A percentile compares a stretch with the other conserved stretches of the same genome.
Conservation (phyloP, 2,329 filamentous ascomycete species). For the Coniochaeta prunicola region DNA sequence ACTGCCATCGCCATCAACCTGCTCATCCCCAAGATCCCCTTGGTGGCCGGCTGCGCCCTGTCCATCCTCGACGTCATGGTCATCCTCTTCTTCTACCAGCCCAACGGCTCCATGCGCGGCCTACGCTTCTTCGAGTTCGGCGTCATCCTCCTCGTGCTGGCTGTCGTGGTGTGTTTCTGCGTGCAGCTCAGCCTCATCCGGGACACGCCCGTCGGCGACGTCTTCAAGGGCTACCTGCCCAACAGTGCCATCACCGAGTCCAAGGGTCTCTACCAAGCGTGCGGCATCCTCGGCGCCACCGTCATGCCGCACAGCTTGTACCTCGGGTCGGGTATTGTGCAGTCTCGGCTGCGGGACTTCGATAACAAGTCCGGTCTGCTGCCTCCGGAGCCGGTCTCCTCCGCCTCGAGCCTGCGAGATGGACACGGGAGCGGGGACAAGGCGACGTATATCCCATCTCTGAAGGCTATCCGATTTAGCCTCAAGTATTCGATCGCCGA, state of each 20-base stretch:
- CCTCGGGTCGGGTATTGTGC: slow-evolving; percentile 62
- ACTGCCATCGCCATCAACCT: slow-evolving; percentile 64
- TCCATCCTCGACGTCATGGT: slow-evolving; percentile 62
- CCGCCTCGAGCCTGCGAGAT: slow-evolving; percentile 12
- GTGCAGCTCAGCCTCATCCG: slow-evolving; percentile 59
- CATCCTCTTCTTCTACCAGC: slow-evolving; percentile 60
- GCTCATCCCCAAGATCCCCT: slow-evolving; percentile 53
- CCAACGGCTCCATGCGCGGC: slow-evolving; percentile 49
- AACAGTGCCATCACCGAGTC: slow-evolving; percentile 51
- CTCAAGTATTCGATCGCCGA: slow-evolving; percentile 69
- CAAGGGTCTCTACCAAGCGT: slow-evolving; percentile 58
- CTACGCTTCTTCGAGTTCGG: slow-evolving; percentile 58
- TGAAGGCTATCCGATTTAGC: slow-evolving; percentile 65
- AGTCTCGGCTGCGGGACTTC: slow-evolving; percentile 58
- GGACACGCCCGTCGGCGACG: slow-evolving; percentile 45
- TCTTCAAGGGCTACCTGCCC: slow-evolving; percentile 60
- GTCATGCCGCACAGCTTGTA: slow-evolving; percentile 66
- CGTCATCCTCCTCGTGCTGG: slow-evolving; percentile 56
- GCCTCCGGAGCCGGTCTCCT: slow-evolving; percentile 21
- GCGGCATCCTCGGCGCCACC: slow-evolving; percentile 70
- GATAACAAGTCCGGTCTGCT: slow-evolving; percentile 50
- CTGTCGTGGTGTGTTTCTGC: slow-evolving; percentile 63
- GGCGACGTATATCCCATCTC: slow-evolving; percentile 61
- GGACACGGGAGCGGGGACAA: slow-evolving; percentile 32
- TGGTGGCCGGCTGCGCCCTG: slow-evolving; percentile 61